Evolutionary conservation across 805 yeast species (phyloP).

Genomic region (Ogataea neopini): DNA sequence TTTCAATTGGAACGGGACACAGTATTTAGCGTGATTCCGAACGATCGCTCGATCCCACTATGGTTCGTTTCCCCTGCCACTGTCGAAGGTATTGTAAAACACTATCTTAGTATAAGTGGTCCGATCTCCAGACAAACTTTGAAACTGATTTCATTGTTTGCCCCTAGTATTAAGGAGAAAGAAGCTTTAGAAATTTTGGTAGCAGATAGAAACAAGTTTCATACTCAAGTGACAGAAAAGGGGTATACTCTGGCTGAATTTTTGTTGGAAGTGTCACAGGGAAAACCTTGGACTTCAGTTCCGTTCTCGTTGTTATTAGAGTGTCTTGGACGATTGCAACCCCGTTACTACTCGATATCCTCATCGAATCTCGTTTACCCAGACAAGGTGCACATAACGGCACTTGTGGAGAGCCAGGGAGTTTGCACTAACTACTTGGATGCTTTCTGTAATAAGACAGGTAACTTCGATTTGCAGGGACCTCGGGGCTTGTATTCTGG

Average conservation of each 20-base stretch:
- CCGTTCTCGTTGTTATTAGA: slow-evolving; percentile 85
- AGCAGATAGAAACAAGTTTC: slow-evolving; percentile 62
- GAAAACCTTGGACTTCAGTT: slow-evolving; percentile 62
- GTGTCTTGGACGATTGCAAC: slow-evolving; percentile 72
- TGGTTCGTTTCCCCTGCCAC: slow-evolving; percentile 74
- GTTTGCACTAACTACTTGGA: slow-evolving; percentile 84
- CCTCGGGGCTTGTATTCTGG: slow-evolving; percentile 50
- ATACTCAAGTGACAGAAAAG: slow-evolving; percentile 53
- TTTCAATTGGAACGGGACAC: slow-evolving; percentile 56
- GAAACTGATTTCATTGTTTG: slow-evolving; percentile 65
- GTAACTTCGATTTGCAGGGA: slow-evolving; percentile 60
- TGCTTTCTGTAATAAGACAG: slow-evolving; percentile 50
- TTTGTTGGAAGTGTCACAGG: slow-evolving; percentile 55
- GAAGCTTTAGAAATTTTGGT: slow-evolving; percentile 52
- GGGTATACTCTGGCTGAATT: slow-evolving; percentile 71
- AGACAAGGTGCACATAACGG: slow-evolving; percentile 69
- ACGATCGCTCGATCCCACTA: slow-evolving; percentile 61
- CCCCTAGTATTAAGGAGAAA: slow-evolving; percentile 60
- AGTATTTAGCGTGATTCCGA: slow-evolving; percentile 59
- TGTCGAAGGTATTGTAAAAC: slow-evolving; percentile 70
- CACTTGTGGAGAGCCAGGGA: slow-evolving; percentile 83
- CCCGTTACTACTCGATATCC: slow-evolving; percentile 91
- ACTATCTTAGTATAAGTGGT: slow-evolving; percentile 83
- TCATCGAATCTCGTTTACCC: slow-evolving; percentile 68
- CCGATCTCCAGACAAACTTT: slow-evolving; percentile 84